Evolutionary conservation across 2,329 filamentous ascomycete genomes (phyloP).

Genomic region (Trichocomaceae sp.): DNA sequence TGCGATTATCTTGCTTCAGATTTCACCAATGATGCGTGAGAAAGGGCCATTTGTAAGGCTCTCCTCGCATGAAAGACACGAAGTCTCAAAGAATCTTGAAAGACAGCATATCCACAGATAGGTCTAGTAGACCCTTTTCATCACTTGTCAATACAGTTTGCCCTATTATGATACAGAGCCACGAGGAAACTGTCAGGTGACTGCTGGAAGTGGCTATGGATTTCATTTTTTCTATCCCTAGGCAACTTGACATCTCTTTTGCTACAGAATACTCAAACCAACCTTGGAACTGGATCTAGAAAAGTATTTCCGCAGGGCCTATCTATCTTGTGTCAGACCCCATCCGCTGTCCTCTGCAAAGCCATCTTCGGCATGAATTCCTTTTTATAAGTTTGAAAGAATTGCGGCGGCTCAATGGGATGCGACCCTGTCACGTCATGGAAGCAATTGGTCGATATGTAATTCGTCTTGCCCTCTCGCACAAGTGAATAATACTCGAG

Average conservation of each 20-base stretch:
- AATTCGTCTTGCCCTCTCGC: constrained; percentile 49
- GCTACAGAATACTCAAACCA: neutral
- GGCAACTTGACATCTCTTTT: neutral
- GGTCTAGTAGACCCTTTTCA: too few relatives aligned
- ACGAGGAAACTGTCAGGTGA: too few relatives aligned
- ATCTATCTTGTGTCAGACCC: neutral
- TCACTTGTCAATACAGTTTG: too few relatives aligned
- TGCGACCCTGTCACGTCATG: constrained; percentile 44
- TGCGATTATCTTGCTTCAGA: too few relatives aligned
- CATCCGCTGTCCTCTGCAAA: constrained; percentile 11
- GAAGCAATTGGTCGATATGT: constrained; percentile 47
- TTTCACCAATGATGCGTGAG: too few relatives aligned
- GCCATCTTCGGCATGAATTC: constrained; percentile 27
- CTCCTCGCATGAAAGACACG: too few relatives aligned
- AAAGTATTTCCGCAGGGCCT: neutral
- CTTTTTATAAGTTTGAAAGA: constrained; percentile 43
- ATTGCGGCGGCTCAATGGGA: constrained; percentile 43
- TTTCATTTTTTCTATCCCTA: neutral
- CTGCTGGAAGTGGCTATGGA: too few relatives aligned
- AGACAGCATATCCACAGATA: too few relatives aligned
- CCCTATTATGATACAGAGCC: too few relatives aligned
- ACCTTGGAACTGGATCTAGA: neutral
- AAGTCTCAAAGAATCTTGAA: too few relatives aligned
- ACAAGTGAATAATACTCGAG: constrained; percentile 50
- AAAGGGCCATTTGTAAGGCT: too few relatives aligned